These are phyloP conservation scores for Lantana camara DNA, from an alignment of 257 asterid genomes.

Conservation along the genomic window DNA sequence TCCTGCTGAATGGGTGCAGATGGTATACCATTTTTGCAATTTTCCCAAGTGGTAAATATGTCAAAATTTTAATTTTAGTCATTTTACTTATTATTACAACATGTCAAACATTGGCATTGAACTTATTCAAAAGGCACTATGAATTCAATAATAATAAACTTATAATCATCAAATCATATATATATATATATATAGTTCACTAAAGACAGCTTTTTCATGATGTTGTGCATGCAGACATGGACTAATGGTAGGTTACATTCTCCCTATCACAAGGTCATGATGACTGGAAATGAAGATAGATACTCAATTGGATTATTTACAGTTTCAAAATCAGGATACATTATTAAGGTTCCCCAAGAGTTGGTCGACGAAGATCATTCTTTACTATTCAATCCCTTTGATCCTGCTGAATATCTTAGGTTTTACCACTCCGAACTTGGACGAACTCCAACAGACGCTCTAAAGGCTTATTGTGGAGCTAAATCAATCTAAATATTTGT, in stretches of 20 bases:
- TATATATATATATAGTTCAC: too few species aligned
- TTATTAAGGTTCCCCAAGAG: constrained; percentile 47
- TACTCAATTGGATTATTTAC: constrained; percentile 35
- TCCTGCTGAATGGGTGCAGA: too few species aligned
- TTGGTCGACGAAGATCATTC: constrained; percentile 57
- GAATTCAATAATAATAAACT: too few species aligned
- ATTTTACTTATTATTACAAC: too few species aligned
- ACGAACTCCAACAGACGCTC: constrained; percentile 35
- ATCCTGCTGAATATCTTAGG: constrained; percentile 40
- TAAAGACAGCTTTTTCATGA: too few species aligned
- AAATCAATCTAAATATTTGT: background rate
- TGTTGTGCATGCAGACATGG: constrained; percentile 58
- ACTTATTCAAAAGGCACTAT: too few species aligned
- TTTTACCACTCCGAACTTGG: constrained; percentile 44
- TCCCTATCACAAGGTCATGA: constrained; percentile 42
- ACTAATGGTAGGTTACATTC: constrained; percentile 50
- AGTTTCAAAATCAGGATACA: constrained; percentile 35
- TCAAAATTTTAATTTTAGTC: too few species aligned
- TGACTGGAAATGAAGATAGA: constrained; percentile 43
- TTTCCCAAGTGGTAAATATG: too few species aligned
- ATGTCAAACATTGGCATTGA: too few species aligned
- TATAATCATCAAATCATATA: too few species aligned
- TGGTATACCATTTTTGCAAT: too few species aligned
- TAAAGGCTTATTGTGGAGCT: constrained; percentile 52
- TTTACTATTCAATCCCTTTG: constrained; percentile 53